Percentiles rank a stretch among this genome's conserved stretches.
These are phyloP conservation scores for Crassisporium funariophilum DNA, from an alignment of 768 basidiomycete genomes.

Conservation along the genomic window DNA sequence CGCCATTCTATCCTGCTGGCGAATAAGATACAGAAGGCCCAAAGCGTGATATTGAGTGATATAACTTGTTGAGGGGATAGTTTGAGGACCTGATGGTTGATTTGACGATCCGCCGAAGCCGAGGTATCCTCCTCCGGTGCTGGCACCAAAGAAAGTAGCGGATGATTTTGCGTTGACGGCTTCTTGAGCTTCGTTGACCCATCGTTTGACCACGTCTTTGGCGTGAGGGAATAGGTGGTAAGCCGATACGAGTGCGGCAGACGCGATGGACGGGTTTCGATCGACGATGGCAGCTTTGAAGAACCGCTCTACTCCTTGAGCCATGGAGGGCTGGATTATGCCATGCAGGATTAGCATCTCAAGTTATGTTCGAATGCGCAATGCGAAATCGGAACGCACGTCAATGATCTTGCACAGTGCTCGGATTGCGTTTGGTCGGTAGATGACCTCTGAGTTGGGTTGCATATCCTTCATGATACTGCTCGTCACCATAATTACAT, in stretches of 20 bases:
- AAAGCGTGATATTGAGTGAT: constrained; percentile 97
- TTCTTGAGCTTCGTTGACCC: constrained; percentile 99
- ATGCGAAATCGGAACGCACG: constrained; percentile 53
- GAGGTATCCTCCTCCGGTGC: constrained; percentile 64
- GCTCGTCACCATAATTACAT: constrained; percentile 99
- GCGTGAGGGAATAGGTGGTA: constrained; percentile 95
- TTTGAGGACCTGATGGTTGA: constrained; percentile 63
- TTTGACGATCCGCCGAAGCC: constrained; percentile 65
- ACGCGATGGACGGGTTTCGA: constrained; percentile 92
- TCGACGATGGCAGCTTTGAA: constrained; percentile 99
- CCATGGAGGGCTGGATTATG: constrained; percentile 87
- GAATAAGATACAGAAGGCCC: constrained; percentile 90
- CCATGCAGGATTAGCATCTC: constrained; percentile 3
- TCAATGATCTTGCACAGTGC: constrained; percentile 97
- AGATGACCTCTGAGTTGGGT: constrained; percentile 97
- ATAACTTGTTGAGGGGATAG: constrained; percentile 85
- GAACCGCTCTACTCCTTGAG: constrained; percentile 97
- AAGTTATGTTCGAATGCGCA: too few species aligned
- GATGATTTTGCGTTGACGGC: constrained; percentile 89
- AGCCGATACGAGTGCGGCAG: constrained; percentile 94
- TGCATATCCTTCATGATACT: constrained; percentile 99
- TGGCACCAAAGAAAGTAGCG: constrained; percentile 63
- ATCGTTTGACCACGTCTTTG: constrained; percentile 95
- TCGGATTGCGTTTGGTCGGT: constrained; percentile 96
- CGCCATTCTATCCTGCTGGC: constrained; percentile 98